phyloP scores from a whole-genome alignment of 495 filamentous ascomycete species.

The Annulohypoxylon bovei region DNA sequence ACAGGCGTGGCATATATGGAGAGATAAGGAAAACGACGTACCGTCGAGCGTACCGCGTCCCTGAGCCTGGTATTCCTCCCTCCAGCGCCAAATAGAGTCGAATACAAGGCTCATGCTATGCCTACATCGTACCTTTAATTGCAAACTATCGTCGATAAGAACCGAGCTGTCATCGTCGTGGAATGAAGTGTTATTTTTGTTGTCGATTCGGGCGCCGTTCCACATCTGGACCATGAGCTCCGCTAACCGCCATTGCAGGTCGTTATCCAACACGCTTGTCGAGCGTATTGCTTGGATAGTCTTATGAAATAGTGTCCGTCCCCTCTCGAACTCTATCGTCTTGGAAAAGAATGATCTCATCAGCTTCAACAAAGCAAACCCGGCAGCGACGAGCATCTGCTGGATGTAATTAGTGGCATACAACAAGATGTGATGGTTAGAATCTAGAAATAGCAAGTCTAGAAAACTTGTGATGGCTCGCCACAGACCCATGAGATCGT shows the following conservation, averaged over 20 bases:
- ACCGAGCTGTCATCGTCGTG: constrained; percentile 52
- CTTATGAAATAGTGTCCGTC: constrained; percentile 75
- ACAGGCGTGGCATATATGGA: constrained; percentile 29
- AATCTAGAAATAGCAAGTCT: constrained; percentile 67
- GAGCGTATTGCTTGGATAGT: constrained; percentile 80
- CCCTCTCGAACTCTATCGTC: constrained; percentile 78
- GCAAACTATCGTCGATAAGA: constrained; percentile 74
- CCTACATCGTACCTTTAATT: constrained; percentile 86
- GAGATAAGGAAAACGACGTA: constrained; percentile 51
- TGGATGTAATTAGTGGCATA: constrained; percentile 88
- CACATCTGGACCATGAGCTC: constrained; percentile 94
- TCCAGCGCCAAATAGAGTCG: constrained; percentile 93
- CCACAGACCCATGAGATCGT: constrained; percentile 81
- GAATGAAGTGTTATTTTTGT: constrained; percentile 49
- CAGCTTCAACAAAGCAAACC: constrained; percentile 85
- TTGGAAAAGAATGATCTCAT: constrained; percentile 83
- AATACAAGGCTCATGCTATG: constrained; percentile 95
- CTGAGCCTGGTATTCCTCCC: constrained; percentile 84
- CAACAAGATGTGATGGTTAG: constrained; percentile 63
- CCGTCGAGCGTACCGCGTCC: constrained; percentile 81
- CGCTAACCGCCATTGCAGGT: constrained; percentile 83
- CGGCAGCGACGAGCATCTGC: constrained; percentile 90
- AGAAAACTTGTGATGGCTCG: constrained; percentile 78
- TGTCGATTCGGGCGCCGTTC: constrained; percentile 73
- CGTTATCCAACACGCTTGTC: constrained; percentile 83